Evolutionary conservation across 306 rosid genomes (phyloP).

Genomic region (Begonia loranthoides): DNA sequence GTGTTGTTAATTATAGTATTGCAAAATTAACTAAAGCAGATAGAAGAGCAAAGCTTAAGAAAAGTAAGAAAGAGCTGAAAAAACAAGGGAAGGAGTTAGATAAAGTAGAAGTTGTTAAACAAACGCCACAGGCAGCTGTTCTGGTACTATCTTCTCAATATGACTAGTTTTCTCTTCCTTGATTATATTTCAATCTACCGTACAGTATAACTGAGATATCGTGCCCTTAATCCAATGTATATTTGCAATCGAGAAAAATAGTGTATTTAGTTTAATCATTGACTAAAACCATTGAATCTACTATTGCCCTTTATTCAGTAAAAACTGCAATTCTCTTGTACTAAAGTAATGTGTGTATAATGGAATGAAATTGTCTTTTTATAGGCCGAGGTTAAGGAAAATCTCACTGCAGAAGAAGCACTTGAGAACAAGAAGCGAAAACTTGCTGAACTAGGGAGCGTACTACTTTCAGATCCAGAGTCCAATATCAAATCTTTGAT

Average conservation of each 20-base stretch:
- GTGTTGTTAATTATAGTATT: slow-evolving; percentile 24
- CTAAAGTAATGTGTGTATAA: slow-evolving; percentile 9
- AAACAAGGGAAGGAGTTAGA: slow-evolving; percentile 55
- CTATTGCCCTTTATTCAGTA: background rate
- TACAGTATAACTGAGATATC: background rate
- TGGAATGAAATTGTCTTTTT: slow-evolving; percentile 6
- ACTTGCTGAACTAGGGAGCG: slow-evolving; percentile 89
- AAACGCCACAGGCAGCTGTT: slow-evolving; percentile 66
- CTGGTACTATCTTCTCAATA: slow-evolving; percentile 36
- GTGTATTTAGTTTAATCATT: background rate
- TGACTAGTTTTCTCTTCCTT: background rate
- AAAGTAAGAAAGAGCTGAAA: slow-evolving; percentile 51
- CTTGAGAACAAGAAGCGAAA: slow-evolving; percentile 71
- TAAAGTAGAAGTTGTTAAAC: slow-evolving; percentile 28
- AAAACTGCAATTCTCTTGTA: slow-evolving; percentile 7
- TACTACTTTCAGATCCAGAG: slow-evolving; percentile 69
- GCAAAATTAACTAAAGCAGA: slow-evolving; percentile 70
- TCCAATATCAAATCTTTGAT: slow-evolving; percentile 70
- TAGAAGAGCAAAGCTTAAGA: slow-evolving; percentile 74
- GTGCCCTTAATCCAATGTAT: background rate
- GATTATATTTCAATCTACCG: background rate
- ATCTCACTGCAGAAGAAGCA: slow-evolving; percentile 71
- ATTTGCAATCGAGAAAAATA: background rate
- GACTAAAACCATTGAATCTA: background rate
- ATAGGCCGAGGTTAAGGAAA: slow-evolving; percentile 86